phyloP scores from a whole-genome alignment of 441 rosid genomes.

The Syzygium malaccense region DNA sequence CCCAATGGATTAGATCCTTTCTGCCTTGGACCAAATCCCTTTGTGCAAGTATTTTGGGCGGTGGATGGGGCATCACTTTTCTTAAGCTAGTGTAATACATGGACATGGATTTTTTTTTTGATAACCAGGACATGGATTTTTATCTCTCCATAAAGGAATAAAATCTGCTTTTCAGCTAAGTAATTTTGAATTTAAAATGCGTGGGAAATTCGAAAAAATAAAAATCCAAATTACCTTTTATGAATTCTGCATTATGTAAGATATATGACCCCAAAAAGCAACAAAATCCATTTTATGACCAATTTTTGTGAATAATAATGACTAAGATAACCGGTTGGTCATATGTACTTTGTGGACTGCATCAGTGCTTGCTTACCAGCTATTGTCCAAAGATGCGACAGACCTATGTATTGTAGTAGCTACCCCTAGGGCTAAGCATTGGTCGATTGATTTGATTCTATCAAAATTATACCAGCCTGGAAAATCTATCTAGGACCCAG shows the following conservation, averaged over 20 bases:
- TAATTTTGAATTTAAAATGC: background rate
- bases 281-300: background rate
- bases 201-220: background rate
- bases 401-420: background rate
- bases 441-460: background rate
- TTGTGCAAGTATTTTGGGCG: background rate
- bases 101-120: background rate
- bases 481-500: background rate
- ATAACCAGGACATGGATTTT: background rate
- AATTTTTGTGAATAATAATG: background rate
- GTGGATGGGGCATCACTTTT: background rate
- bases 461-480: background rate
- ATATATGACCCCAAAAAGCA: background rate
- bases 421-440: background rate
- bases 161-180: background rate
- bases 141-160: background rate
- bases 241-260: background rate
- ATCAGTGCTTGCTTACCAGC: background rate
- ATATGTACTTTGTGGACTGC: background rate
- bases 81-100: background rate
- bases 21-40: background rate
- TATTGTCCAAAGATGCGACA: background rate
- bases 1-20: too few relatives aligned
- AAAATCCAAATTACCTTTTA: background rate
- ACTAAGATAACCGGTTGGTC: background rate